phyloP scores from a whole-genome alignment of 2,329 filamentous ascomycete species.

The Colletotrichum plurivorum region DNA sequence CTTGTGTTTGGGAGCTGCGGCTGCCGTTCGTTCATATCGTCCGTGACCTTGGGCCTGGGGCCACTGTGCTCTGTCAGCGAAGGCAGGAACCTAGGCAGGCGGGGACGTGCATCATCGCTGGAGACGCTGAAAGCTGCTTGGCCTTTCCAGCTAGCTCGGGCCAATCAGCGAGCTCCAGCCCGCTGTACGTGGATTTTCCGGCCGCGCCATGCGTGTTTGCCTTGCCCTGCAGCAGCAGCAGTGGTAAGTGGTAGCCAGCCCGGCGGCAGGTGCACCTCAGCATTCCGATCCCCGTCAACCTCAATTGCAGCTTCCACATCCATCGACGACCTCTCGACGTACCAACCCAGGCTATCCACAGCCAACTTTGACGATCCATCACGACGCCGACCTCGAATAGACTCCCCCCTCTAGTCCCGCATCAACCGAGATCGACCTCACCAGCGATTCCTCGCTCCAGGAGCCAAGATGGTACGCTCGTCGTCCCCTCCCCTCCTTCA shows the following conservation, averaged over 20 bases:
- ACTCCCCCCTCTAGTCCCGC: background rate
- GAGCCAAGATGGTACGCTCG: slow-evolving; percentile 44
- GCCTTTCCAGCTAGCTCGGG: slow-evolving; percentile 34
- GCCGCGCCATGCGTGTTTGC: slow-evolving; percentile 61
- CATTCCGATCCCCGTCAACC: slow-evolving; percentile 45
- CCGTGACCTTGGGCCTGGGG: slow-evolving; percentile 50
- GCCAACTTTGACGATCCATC: slow-evolving; percentile 22
- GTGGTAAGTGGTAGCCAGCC: slow-evolving; percentile 34
- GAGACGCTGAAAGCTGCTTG: slow-evolving; percentile 30
- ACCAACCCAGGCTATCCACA: slow-evolving; percentile 24
- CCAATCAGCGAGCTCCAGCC: slow-evolving; percentile 41
- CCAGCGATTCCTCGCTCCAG: slow-evolving; percentile 32
- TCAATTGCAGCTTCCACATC: slow-evolving; percentile 42
- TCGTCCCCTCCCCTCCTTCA: slow-evolving; percentile 30
- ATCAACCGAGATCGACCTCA: slow-evolving; percentile 4
- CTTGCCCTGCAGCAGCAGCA: slow-evolving; percentile 43
- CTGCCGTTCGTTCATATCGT: slow-evolving; percentile 53
- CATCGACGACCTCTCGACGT: slow-evolving; percentile 30
- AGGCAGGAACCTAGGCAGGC: slow-evolving; percentile 26
- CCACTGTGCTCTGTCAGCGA: slow-evolving; percentile 22
- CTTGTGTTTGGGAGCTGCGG: slow-evolving; percentile 49
- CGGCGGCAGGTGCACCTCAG: slow-evolving; percentile 39
- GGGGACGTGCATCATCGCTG: slow-evolving; percentile 36
- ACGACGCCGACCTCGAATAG: slow-evolving; percentile 10
- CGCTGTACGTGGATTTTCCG: slow-evolving; percentile 41